Evolutionary conservation across 139 green algal species (phyloP).

Genomic region (Micromonas commoda): DNA sequence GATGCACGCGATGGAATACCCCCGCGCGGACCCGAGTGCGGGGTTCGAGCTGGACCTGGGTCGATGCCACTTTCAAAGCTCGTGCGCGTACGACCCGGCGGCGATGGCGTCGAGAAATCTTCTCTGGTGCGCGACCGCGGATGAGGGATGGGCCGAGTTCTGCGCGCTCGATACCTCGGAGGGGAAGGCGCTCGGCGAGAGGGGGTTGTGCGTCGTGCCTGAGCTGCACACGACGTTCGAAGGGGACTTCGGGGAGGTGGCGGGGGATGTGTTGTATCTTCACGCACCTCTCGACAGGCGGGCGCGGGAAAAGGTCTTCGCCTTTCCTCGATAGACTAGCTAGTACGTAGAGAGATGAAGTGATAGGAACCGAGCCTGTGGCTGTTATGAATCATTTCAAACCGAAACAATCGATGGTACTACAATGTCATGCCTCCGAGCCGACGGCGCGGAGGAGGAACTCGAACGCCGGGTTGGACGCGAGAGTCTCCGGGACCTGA

Average conservation of each 20-base stretch:
- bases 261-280: neutral
- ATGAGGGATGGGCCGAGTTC: neutral
- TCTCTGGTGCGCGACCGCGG: neutral
- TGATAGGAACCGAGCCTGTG: neutral
- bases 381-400: neutral
- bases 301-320: neutral
- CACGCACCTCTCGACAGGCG: neutral
- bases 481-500: conserved; percentile 12
- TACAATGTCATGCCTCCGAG: neutral
- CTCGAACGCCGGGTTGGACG: conserved; percentile 24
- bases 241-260: neutral
- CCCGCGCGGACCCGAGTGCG: neutral
- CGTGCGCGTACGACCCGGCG: neutral
- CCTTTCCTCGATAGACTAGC: neutral
- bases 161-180: neutral
- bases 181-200: neutral
- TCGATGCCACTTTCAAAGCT: too few species aligned
- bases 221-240: neutral
- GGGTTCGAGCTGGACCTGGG: neutral
- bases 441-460: conserved; percentile 27
- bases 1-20: neutral
- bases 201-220: neutral
- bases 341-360: too few species aligned
- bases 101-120: neutral
- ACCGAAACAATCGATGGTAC: neutral